phyloP scores from a whole-genome alignment of 108 stramenopile species.

The Pseudonitzschia multiseries region DNA sequence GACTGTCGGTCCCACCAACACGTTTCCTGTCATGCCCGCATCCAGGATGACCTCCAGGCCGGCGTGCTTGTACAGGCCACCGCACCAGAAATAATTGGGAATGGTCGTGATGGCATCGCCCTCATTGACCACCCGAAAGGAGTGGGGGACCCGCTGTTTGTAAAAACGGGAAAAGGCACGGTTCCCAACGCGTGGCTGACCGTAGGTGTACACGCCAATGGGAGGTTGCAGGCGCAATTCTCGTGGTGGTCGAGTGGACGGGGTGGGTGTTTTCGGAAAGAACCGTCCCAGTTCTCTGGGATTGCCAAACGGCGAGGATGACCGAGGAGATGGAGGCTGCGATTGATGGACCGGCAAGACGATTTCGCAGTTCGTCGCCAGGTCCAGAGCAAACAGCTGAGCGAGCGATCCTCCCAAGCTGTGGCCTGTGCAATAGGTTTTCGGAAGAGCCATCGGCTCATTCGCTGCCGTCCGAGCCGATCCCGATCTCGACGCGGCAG shows the following conservation, averaged over 20 bases:
- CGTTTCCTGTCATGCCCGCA: slow-evolving; percentile 78
- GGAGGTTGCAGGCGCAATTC: slow-evolving; percentile 61
- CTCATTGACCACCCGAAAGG: slow-evolving; percentile 73
- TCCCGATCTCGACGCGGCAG: neutral
- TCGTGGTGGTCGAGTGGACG: neutral
- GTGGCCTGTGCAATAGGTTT: slow-evolving; percentile 81
- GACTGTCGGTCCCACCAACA: slow-evolving; percentile 77
- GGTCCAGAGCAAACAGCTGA: slow-evolving; percentile 74
- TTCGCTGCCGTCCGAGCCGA: neutral
- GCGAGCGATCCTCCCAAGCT: slow-evolving; percentile 67
- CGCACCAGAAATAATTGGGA: slow-evolving; percentile 48
- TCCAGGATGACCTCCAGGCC: slow-evolving; percentile 77
- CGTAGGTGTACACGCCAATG: slow-evolving; percentile 76
- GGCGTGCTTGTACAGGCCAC: slow-evolving; percentile 76
- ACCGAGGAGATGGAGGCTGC: neutral
- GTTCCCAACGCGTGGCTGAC: slow-evolving; percentile 59
- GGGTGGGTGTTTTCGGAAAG: neutral
- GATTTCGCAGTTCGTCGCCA: slow-evolving; percentile 75
- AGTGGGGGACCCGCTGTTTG: slow-evolving; percentile 76
- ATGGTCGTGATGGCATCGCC: slow-evolving; percentile 75
- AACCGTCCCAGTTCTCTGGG: neutral
- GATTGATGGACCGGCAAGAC: slow-evolving; percentile 27
- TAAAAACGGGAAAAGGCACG: slow-evolving; percentile 62
- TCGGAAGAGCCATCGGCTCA: slow-evolving; percentile 66
- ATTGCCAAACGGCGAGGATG: neutral